Evolutionary conservation across 2,329 filamentous ascomycete genomes (phyloP).

Genomic region (Diaporthe sp.): DNA sequence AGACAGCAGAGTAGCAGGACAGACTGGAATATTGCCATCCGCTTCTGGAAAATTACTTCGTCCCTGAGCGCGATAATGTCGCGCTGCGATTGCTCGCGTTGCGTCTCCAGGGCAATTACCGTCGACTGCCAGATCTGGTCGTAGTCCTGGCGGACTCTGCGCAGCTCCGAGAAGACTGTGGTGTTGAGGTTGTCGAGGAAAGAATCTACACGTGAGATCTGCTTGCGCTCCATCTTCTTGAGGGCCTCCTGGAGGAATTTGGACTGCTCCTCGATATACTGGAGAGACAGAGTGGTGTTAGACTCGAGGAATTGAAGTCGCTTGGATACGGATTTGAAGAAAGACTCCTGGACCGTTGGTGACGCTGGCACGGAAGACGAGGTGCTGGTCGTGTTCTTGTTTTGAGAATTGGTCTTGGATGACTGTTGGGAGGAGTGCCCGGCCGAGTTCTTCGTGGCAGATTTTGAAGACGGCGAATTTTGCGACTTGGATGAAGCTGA

Average conservation of each 20-base stretch:
- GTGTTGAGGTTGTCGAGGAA: constrained; percentile 89
- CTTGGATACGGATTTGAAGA: constrained; percentile 97
- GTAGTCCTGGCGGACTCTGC: constrained; percentile 84
- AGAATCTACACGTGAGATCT: constrained; percentile 83
- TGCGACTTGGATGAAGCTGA: constrained; percentile 22
- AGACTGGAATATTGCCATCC: constrained; percentile 93
- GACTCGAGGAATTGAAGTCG: constrained; percentile 90
- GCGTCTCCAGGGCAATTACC: constrained; percentile 88
- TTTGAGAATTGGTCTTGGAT: constrained; percentile 14
- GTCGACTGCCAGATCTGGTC: constrained; percentile 98
- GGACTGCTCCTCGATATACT: constrained; percentile 98
- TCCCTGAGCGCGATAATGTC: constrained; percentile 94
- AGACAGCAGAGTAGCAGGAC: constrained; percentile 89
- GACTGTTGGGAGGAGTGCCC: constrained; percentile 24
- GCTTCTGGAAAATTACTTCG: constrained; percentile 87
- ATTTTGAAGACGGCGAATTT: constrained; percentile 15
- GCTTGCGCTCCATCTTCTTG: constrained; percentile 86
- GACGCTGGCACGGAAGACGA: constrained; percentile 55
- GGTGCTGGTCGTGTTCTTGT: constrained; percentile 32
- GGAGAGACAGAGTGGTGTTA: constrained; percentile 91
- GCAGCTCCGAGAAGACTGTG: constrained; percentile 86
- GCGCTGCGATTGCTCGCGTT: constrained; percentile 84
- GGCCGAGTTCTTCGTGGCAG: constrained; percentile 13
- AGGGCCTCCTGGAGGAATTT: constrained; percentile 90
- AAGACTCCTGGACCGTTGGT: constrained; percentile 94